Percentiles rank a stretch among this genome's conserved stretches.
Evolutionary conservation across 1,284 basidiomycete species (phyloP).

Genomic region (Cronartium quercuum): DNA sequence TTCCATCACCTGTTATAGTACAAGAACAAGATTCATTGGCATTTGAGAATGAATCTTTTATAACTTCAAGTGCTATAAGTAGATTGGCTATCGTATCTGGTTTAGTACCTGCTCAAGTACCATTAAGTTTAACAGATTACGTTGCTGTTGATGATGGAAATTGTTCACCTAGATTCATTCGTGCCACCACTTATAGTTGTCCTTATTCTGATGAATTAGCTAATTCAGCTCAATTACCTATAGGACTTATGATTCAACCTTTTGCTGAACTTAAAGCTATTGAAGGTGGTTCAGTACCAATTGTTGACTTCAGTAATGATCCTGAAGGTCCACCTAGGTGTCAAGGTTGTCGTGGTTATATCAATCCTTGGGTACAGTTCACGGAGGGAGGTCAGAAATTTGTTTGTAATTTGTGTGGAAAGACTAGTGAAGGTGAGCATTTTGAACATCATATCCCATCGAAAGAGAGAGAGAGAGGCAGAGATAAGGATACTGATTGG

Average conservation of each 20-base stretch:
- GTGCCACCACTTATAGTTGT: constrained; percentile 64
- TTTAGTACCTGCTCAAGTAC: constrained; percentile 56
- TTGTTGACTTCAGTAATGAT: constrained; percentile 58
- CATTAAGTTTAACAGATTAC: constrained; percentile 80
- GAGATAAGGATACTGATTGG: neutral
- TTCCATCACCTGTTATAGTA: constrained; percentile 81
- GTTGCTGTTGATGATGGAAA: constrained; percentile 86
- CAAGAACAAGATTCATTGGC: constrained; percentile 74
- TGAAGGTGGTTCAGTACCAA: constrained; percentile 63
- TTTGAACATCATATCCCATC: too few relatives aligned
- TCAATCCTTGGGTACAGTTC: constrained; percentile 92
- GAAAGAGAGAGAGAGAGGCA: neutral
- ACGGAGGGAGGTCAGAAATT: constrained; percentile 76
- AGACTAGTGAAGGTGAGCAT: constrained; percentile 69
- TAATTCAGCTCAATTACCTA: constrained; percentile 72
- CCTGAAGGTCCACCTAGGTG: constrained; percentile 77
- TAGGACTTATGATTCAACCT: constrained; percentile 81
- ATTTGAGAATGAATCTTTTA: constrained; percentile 72
- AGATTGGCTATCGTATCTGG: constrained; percentile 27
- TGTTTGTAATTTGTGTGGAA: constrained; percentile 85
- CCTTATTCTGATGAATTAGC: constrained; percentile 76
- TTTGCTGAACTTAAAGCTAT: constrained; percentile 75
- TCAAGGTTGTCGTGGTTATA: constrained; percentile 75
- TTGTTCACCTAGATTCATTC: constrained; percentile 62
- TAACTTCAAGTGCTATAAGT: constrained; percentile 63